These are phyloP conservation scores for Boletus pseudopeckii DNA, from an alignment of 768 basidiomycete genomes.

Conservation along the genomic window DNA sequence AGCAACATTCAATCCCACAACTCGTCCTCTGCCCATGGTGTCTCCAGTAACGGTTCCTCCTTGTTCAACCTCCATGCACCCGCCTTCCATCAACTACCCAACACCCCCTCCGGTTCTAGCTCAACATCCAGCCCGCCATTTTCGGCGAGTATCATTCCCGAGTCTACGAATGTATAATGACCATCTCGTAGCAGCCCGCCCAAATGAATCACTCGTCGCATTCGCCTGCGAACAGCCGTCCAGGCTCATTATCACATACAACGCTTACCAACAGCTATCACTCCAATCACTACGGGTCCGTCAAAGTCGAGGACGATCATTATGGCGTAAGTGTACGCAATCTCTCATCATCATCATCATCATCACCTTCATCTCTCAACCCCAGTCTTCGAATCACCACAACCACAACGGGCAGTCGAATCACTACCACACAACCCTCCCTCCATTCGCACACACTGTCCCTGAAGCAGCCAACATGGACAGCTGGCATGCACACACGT, in stretches of 20 bases:
- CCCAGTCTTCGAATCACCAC: constrained; percentile 31
- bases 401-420: constrained; percentile 34
- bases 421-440: constrained; percentile 43
- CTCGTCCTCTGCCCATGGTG: constrained; percentile 39
- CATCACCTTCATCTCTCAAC: neutral
- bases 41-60: constrained; percentile 37
- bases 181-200: constrained; percentile 50
- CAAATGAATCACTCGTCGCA: constrained; percentile 61
- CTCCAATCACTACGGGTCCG: constrained; percentile 46
- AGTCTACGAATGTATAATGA: constrained; percentile 38
- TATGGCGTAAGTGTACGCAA: constrained; percentile 43
- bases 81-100: constrained; percentile 59
- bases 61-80: constrained; percentile 54
- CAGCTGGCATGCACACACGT: constrained; percentile 51
- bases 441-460: constrained; percentile 45
- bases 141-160: constrained; percentile 69
- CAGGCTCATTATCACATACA: constrained; percentile 39
- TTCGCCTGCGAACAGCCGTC: constrained; percentile 48
- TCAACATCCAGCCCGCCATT: constrained; percentile 76
- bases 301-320: constrained; percentile 69
- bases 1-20: constrained; percentile 38
- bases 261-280: constrained; percentile 41
- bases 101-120: constrained; percentile 70
- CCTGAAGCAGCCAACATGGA: constrained; percentile 45
- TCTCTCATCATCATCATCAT: neutral